Base-by-base conservation (phyloP, 2,329 filamentous ascomycete genomes). In the Trichoderma citrinoviride region DNA sequence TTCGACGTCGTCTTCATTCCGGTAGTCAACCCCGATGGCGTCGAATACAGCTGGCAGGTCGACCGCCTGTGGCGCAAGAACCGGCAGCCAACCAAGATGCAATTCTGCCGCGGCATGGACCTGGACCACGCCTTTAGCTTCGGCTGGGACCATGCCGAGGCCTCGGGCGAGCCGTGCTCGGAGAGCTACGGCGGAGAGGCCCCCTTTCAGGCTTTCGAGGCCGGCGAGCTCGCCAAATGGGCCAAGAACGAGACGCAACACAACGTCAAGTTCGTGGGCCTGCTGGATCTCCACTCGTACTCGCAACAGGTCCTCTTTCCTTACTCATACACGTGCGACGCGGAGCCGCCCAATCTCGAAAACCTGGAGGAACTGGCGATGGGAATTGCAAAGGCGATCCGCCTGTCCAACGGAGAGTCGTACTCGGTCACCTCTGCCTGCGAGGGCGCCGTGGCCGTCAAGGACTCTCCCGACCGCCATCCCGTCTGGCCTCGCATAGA, bases 51-150 rank as follows among this genome's bases (percentile, higher is more conserved):
- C 0, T 98, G 94, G 94, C 87, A 93, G 66, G 87, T 87, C 1
- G 94, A 99, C 75, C 88, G 95, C 7, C 82, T 99, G 0, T 99
- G 94, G 94, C 90, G 94, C 72, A 99, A 98, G 79, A 96, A 95
- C 65, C 84, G 92, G 55, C 94, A 98, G 74, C 84, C 88, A 57
- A 98, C 93, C 0, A 88, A 83, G 65, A 83, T 96, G 66, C 85
- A 87, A 17, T 94, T 94, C 77, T 99, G 95, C 75, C 88, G 85
- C 7, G 95, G 95, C 8, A 82, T 97, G 56, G 95, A 99, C 74
- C 84, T 99, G 17, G 94, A 98, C 73, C 91, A 92, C 68, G 86
- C 89, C 15, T 98, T 94, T 78, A 86, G 88, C 2, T 97, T 90
- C 75, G 86, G 90, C 71, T 98, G 94, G 93, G 88, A 94, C 70